phyloP scores from a whole-genome alignment of 805 yeast species.

The Zygosaccharomyces bisporus region DNA sequence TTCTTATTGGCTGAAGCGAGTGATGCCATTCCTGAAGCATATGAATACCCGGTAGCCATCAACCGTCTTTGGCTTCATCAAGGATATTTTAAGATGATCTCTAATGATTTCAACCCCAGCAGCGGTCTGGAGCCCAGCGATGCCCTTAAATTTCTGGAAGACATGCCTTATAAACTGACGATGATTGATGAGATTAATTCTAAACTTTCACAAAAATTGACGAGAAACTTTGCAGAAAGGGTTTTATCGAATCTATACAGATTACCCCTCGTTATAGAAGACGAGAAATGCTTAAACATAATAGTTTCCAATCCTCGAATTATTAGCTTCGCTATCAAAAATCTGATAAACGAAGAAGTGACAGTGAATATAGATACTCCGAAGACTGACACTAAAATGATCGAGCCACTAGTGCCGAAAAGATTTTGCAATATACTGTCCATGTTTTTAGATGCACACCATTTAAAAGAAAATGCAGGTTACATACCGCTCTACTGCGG shows the following conservation, averaged over 20 bases:
- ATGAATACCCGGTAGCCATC: conserved; percentile 39
- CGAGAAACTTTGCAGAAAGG: conserved; percentile 30
- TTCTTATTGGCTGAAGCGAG: conserved; percentile 49
- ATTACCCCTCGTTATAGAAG: conserved; percentile 18
- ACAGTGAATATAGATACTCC: not conserved
- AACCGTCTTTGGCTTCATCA: conserved; percentile 54
- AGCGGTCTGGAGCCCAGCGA: conserved; percentile 39
- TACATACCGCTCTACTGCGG: conserved; percentile 17
- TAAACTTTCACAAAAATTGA: conserved; percentile 16
- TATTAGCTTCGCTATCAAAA: conserved; percentile 22
- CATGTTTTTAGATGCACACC: conserved; percentile 13
- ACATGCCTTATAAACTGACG: conserved; percentile 37
- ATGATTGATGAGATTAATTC: conserved; percentile 25
- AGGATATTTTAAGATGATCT: conserved; percentile 41
- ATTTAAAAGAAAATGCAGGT: conserved; percentile 7
- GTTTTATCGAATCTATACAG: conserved; percentile 29
- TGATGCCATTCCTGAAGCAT: conserved; percentile 44
- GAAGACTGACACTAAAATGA: not conserved
- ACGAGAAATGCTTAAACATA: conserved; percentile 12
- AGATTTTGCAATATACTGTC: conserved; percentile 22
- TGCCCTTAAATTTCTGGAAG: conserved; percentile 40
- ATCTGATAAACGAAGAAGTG: conserved; percentile 10
- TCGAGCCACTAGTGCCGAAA: conserved; percentile 13
- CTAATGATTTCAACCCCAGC: conserved; percentile 35
- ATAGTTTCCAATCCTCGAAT: conserved; percentile 20